Percentiles rank a stretch among this genome's conserved stretches.
phyloP scores from a whole-genome alignment of 768 basidiomycete genomes.

The Podaxis carcinomalis region DNA sequence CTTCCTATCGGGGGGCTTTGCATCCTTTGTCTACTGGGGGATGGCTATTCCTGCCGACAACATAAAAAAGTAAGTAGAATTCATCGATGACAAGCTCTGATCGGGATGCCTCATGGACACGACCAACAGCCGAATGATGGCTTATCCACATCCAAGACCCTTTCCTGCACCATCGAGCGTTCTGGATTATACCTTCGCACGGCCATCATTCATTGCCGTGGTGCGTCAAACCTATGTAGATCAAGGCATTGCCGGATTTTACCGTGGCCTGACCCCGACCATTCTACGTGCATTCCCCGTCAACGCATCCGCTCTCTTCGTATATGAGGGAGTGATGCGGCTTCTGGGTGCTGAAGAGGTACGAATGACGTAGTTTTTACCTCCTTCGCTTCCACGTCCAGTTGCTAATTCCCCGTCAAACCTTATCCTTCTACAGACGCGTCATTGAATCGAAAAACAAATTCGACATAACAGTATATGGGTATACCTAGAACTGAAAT shows the following conservation, averaged over 20 bases:
- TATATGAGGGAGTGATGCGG: constrained; percentile 73
- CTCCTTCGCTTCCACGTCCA: constrained; percentile 9
- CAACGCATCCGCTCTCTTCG: constrained; percentile 75
- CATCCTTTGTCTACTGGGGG: constrained; percentile 60
- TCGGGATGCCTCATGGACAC: neutral
- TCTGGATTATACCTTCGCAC: constrained; percentile 19
- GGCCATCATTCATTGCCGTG: constrained; percentile 46
- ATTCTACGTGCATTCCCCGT: constrained; percentile 73
- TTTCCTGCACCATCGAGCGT: constrained; percentile 30
- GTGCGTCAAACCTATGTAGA: constrained; percentile 48
- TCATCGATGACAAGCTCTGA: neutral
- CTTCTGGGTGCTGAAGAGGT: constrained; percentile 65
- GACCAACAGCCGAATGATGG: constrained; percentile 58
- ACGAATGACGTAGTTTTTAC: constrained; percentile 1
- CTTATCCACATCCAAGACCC: constrained; percentile 43
- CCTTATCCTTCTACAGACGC: constrained; percentile 32
- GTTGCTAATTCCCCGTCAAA: constrained; percentile 6
- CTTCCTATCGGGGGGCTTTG: constrained; percentile 63
- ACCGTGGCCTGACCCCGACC: constrained; percentile 64
- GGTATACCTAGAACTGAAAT: neutral
- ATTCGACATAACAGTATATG: neutral
- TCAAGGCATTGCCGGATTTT: constrained; percentile 54
- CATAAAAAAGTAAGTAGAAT: constrained; percentile 63
- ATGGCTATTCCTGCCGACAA: constrained; percentile 76
- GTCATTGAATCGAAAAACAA: constrained; percentile 23